phyloP scores from a whole-genome alignment of 768 basidiomycete genomes.

The Amanita phalloides region DNA sequence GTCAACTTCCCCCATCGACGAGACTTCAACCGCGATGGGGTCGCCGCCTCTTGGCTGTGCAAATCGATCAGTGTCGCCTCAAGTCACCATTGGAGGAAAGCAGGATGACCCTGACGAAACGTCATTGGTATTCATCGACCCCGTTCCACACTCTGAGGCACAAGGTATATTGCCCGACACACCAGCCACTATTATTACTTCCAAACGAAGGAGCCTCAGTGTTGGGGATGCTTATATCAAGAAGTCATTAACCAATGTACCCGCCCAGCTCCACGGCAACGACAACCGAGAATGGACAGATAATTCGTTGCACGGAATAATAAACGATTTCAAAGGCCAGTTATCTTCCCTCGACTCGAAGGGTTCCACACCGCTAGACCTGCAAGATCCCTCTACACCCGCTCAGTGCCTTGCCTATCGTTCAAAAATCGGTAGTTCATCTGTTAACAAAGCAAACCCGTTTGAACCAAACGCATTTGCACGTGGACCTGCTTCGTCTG shows the following conservation, averaged over 20 bases:
- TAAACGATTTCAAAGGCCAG: conserved; percentile 67
- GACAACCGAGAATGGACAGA: conserved; percentile 16
- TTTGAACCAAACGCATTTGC: neutral
- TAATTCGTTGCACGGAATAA: conserved; percentile 45
- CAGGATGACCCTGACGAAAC: conserved; percentile 38
- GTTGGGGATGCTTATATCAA: conserved; percentile 54
- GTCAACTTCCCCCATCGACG: neutral
- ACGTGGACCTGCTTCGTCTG: neutral
- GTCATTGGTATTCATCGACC: conserved; percentile 50
- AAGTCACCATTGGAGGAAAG: conserved; percentile 20
- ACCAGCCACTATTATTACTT: conserved; percentile 15
- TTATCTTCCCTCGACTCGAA: conserved; percentile 56
- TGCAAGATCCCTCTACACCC: conserved; percentile 56
- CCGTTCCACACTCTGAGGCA: conserved; percentile 26
- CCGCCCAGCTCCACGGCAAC: conserved; percentile 4
- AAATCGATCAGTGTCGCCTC: conserved; percentile 15
- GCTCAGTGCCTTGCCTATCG: conserved; percentile 30
- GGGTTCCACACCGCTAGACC: conserved; percentile 40
- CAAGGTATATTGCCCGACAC: conserved; percentile 18
- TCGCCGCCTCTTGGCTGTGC: neutral
- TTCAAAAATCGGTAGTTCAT: conserved; percentile 19
- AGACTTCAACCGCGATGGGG: neutral
- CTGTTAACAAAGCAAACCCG: conserved; percentile 12
- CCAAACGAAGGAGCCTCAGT: conserved; percentile 65
- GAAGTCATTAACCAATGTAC: conserved; percentile 25